Conservation (phyloP, 768 basidiomycete genomes). For the Boletellus ananiceps region DNA sequence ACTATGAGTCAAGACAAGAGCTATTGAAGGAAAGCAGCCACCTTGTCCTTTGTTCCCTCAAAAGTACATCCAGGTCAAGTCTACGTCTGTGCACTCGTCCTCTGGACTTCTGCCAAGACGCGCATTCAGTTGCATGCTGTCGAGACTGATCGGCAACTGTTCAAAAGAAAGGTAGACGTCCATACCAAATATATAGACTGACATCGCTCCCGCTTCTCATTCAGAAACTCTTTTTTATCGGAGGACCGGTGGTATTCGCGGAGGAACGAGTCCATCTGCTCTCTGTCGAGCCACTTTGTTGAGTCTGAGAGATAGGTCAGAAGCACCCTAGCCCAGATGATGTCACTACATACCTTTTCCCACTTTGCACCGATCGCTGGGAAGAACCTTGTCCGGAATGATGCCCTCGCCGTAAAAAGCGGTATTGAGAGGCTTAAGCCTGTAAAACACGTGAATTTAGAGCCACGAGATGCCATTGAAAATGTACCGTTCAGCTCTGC, state of each 20-base stretch:
- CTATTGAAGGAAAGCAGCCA: background rate
- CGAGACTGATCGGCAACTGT: background rate
- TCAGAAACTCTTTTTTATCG: slow-evolving; percentile 1
- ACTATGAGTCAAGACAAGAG: background rate
- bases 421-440: background rate
- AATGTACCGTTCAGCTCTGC: background rate
- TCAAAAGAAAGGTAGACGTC: background rate
- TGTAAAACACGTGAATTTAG: background rate
- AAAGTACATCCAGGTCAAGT: background rate
- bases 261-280: slow-evolving; percentile 8
- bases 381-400: background rate
- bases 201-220: background rate
- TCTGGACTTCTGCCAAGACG: background rate
- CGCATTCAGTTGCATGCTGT: slow-evolving; percentile 7
- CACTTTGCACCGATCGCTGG: background rate
- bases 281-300: slow-evolving; percentile 1
- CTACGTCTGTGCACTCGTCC: background rate
- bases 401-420: background rate
- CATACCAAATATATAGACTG: background rate
- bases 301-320: background rate
- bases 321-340: background rate
- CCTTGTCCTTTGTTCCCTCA: background rate
- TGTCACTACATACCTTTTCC: background rate
- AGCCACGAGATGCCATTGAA: background rate
- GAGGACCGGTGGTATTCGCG: slow-evolving; percentile 1